Percentiles rank a stretch among this genome's conserved stretches.
phyloP scores from a whole-genome alignment of 2,329 filamentous ascomycete species.

The Scedosporium minutisporum region DNA sequence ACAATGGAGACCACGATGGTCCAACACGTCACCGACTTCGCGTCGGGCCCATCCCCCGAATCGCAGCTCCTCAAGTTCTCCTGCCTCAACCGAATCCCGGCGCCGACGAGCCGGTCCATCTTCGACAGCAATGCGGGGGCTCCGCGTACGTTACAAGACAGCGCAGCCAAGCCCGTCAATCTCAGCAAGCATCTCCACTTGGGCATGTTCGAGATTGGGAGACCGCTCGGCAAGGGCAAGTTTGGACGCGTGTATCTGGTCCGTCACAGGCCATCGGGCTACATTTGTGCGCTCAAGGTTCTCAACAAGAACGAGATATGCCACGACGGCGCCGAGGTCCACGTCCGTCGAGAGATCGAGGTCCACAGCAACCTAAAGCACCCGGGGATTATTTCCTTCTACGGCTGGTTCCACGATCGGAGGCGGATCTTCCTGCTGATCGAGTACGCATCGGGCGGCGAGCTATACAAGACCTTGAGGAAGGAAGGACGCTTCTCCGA shows the following conservation, averaged over 20 bases:
- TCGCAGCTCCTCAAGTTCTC: conserved; percentile 1
- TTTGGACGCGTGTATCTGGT: conserved; percentile 81
- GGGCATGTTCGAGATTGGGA: conserved; percentile 82
- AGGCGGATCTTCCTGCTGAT: conserved; percentile 81
- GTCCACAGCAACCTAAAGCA: conserved; percentile 81
- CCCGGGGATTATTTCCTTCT: conserved; percentile 73
- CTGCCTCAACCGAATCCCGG: not conserved
- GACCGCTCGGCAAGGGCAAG: conserved; percentile 78
- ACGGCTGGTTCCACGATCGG: conserved; percentile 80
- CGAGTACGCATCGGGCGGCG: conserved; percentile 76
- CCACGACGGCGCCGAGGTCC: conserved; percentile 69
- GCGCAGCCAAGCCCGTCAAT: not conserved
- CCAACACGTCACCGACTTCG: not conserved
- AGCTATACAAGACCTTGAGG: conserved; percentile 78
- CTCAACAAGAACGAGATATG: conserved; percentile 75
- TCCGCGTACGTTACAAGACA: not conserved
- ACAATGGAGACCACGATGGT: not conserved
- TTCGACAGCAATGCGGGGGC: not conserved
- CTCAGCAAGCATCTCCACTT: conserved; percentile 50
- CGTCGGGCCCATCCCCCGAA: not conserved
- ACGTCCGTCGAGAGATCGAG: conserved; percentile 78
- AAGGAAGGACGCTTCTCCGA: conserved; percentile 72
- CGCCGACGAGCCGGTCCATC: not conserved
- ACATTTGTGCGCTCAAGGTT: conserved; percentile 78
- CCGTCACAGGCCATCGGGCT: conserved; percentile 66